Percentiles rank a stretch among this genome's conserved stretches.
Conservation (phyloP, 768 basidiomycete genomes). For the Leccinellum rugosiceps region DNA sequence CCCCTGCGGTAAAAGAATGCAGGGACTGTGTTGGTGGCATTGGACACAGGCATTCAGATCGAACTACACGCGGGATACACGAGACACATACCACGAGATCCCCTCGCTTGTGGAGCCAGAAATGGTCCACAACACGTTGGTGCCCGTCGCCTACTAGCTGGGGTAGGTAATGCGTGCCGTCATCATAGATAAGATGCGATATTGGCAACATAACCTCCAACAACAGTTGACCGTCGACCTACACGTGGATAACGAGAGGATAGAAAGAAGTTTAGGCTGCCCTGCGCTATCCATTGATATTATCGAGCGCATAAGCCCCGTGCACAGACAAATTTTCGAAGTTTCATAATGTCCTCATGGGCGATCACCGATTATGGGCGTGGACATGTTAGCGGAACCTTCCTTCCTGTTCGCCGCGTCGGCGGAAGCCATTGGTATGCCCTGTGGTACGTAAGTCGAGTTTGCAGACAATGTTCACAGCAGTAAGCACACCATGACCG, state of each 20-base stretch:
- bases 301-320: neutral
- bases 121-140: constrained; percentile 60
- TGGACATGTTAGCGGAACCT: neutral
- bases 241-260: neutral
- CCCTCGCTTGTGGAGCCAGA: constrained; percentile 52
- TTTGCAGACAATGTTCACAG: neutral
- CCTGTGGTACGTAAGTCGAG: neutral
- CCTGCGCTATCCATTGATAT: neutral
- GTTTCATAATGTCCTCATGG: neutral
- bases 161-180: constrained; percentile 44
- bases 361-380: neutral
- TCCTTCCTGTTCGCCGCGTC: neutral
- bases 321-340: neutral
- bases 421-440: neutral
- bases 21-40: constrained; percentile 46
- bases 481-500: neutral
- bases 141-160: constrained; percentile 34
- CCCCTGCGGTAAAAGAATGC: constrained; percentile 46
- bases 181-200: constrained; percentile 60
- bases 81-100: constrained; percentile 54
- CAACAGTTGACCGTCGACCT: constrained; percentile 59
- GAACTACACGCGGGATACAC: neutral
- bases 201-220: constrained; percentile 60
- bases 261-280: neutral
- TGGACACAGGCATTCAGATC: constrained; percentile 19